phyloP scores from a whole-genome alignment of 129 eudicot genomes.

The carrot (Daucus carota) region DNA sequence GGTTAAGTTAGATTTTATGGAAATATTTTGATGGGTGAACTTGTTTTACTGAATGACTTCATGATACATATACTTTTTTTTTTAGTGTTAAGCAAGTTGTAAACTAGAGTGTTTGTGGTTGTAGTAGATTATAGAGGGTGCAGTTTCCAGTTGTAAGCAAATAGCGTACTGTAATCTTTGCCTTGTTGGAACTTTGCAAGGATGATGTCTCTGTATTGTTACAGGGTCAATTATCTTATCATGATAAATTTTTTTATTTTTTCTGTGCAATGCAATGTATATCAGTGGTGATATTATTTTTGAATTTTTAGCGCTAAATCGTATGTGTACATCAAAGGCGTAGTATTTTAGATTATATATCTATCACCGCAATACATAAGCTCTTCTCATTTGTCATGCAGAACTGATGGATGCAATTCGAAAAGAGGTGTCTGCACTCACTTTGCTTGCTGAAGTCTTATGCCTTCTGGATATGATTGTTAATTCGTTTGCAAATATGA shows the following conservation, averaged over 20 bases:
- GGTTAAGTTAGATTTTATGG: constrained; percentile 34
- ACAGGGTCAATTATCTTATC: background rate
- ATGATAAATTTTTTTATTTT: background rate
- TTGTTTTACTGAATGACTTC: constrained; percentile 1
- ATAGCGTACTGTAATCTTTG: background rate
- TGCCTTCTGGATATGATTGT: constrained; percentile 97
- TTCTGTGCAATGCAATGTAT: background rate
- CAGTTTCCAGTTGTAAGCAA: background rate
- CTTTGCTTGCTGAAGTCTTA: constrained; percentile 86
- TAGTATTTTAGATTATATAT: background rate
- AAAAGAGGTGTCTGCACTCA: constrained; percentile 84
- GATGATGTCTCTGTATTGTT: background rate
- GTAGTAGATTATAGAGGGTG: background rate
- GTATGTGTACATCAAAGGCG: background rate
- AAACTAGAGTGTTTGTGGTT: background rate
- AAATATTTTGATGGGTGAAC: background rate
- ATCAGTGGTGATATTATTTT: background rate
- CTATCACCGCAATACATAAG: background rate
- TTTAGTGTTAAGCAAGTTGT: background rate
- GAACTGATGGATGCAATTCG: constrained; percentile 86
- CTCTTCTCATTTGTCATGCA: constrained; percentile 18
- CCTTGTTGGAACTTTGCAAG: background rate
- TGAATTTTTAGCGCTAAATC: background rate
- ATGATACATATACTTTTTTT: constrained; percentile 7
- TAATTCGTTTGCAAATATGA: constrained; percentile 91